Percentiles rank a stretch among this genome's conserved stretches.
These are phyloP conservation scores for Barbarea vulgaris DNA, from an alignment of 345 rosid species.

Conservation along the genomic window DNA sequence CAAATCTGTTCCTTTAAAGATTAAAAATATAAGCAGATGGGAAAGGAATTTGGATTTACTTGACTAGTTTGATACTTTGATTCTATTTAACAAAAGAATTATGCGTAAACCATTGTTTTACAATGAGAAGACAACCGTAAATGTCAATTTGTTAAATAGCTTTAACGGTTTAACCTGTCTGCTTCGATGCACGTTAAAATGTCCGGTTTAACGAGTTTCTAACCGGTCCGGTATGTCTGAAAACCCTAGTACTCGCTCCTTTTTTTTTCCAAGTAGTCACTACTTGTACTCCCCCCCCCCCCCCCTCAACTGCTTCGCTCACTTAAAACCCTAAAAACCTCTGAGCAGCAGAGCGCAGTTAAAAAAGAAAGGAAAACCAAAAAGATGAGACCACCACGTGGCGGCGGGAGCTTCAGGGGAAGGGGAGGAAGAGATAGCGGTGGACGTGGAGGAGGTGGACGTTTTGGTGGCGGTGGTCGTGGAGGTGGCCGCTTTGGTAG, in stretches of 20 bases:
- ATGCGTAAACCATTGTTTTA: neutral
- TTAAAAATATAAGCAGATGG: neutral
- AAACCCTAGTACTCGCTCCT: constrained; percentile 39
- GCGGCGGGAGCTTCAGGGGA: constrained; percentile 66
- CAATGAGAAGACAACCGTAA: neutral
- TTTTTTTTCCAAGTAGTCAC: neutral
- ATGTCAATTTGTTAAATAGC: neutral
- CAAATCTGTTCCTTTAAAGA: neutral
- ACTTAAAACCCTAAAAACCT: constrained; percentile 37
- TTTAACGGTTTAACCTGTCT: neutral
- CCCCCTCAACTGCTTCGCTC: neutral
- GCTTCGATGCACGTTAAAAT: neutral
- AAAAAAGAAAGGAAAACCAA: neutral
- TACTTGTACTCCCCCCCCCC: neutral
- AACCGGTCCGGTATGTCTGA: constrained; percentile 35
- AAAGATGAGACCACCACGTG: constrained; percentile 67
- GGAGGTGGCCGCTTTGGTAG: constrained; percentile 51
- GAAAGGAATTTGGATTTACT: neutral
- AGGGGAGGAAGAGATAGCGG: constrained; percentile 59
- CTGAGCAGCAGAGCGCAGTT: neutral
- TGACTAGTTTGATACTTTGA: no score
- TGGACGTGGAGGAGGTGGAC: constrained; percentile 48
- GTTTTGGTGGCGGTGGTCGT: constrained; percentile 42
- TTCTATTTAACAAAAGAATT: neutral
- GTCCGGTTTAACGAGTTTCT: constrained; percentile 9